Base-by-base conservation (phyloP, 129 eudicot species). In the Escallonia rubra region DNA sequence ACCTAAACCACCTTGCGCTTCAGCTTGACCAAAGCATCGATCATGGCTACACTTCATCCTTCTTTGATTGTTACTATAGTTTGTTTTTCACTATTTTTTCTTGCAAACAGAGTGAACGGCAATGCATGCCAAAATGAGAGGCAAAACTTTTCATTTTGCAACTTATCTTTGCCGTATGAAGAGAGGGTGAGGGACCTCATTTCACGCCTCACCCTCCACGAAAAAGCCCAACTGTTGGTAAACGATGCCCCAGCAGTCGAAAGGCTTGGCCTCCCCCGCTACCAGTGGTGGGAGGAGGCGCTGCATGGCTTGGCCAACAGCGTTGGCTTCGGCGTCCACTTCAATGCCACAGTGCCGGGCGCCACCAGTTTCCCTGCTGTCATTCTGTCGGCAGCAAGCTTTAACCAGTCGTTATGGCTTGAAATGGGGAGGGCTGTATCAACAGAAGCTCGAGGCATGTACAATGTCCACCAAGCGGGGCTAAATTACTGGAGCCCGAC, bases 401-500 rank as follows among this genome's bases (percentile, higher is more conserved):
- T 87, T 76, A 87, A 87, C 58, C 79, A 38, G 12, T 68, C 95
- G 40, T 64, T 87, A 11, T 23, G 34, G 34, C 84, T 81, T 58
- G 66, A 78, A 53, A 59, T 74, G 45, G 82, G 95, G 90, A 67
- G 83, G 83, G 87, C 87, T 87, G 34, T 23, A 23, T 23, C 34
- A 46, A 69, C 41, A 34, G 98, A 91, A 68, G 90, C 92, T 48
- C 76, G 97, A 65, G 97, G 86, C 52, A 80, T 85, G 63, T 91
- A 82, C 74, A 87, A 91, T 59, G 77, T 71, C 80, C 96, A 93
- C 7, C 86, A 91, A 74, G 89, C 87, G 6, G 97, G 97, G 42
- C 80, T 91, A 88, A 91, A 92, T 80, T 85, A 85, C 66, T 91
- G 97, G 97, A 86, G 96, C n/a, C 97, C 96, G 61, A 91, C 85